These are phyloP conservation scores for Conoideocrella luteorostrata DNA, from an alignment of 2,329 filamentous ascomycete species.

Conservation along the genomic window DNA sequence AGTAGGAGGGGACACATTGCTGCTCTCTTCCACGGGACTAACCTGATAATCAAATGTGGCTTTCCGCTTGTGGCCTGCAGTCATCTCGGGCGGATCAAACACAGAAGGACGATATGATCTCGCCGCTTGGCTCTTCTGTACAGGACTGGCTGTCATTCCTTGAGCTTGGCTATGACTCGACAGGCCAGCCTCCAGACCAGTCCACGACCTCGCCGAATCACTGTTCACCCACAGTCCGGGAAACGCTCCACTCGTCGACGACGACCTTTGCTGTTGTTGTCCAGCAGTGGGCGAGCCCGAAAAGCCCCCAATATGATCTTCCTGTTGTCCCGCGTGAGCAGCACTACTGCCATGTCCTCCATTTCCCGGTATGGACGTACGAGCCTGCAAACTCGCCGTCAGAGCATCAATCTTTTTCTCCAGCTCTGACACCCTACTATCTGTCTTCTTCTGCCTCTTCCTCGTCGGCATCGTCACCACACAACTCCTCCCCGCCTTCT, in stretches of 20 bases:
- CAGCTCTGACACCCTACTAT: constrained; percentile 80
- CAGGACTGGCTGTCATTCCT: neutral
- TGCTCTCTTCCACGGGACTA: constrained; percentile 2
- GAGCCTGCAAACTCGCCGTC: constrained; percentile 69
- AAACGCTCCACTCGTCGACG: neutral
- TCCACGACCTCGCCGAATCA: constrained; percentile 2
- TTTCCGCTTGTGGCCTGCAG: constrained; percentile 26
- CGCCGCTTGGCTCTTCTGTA: neutral
- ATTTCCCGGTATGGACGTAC: constrained; percentile 14
- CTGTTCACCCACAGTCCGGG: neutral
- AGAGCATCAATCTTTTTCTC: constrained; percentile 89
- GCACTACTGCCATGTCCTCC: neutral
- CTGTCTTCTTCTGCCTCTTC: constrained; percentile 87
- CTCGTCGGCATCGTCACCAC: constrained; percentile 67
- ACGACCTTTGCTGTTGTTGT: neutral
- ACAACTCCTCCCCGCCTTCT: constrained; percentile 72
- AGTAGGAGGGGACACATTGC: neutral
- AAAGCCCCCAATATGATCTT: neutral
- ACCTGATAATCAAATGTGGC: constrained; percentile 17
- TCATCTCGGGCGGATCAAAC: constrained; percentile 4
- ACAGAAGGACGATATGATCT: constrained; percentile 2
- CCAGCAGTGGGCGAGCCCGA: neutral
- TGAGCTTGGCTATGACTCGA: too few species aligned
- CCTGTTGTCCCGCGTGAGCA: neutral
- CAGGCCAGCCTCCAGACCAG: neutral